Base-by-base conservation (phyloP, 2,329 filamentous ascomycete species). In the Xylaria sp. region DNA sequence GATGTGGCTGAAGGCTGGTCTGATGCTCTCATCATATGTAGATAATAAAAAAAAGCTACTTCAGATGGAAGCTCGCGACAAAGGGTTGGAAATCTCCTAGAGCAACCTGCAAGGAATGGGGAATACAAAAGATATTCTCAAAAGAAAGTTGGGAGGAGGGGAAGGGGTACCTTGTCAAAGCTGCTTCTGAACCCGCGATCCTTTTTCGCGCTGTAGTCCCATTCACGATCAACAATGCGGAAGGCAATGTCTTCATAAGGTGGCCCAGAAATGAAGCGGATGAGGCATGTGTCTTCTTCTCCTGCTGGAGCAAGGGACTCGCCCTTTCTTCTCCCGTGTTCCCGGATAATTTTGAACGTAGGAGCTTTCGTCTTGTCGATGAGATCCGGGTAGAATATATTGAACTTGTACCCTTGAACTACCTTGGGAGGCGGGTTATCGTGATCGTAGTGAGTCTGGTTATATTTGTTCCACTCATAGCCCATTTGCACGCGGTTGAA, bases 401-500 rank as follows among this genome's bases (percentile, higher is more conserved):
- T 98, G 84, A 99, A 99, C 77, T 96, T 97, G 83, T 99, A 99
- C 60, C 95, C 95, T 76, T 99, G 95, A 11, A 99, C 95, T 6
- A 99, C 94, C 79, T 97, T 97, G 25, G 95, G 95, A 1, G 95
- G 95, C 2, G 95, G 95, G 73, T 98, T 97, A 75, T 98, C 94
- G 76, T 97, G 92, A 76, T 98, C 95, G 79, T 99, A 99, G 78
- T 99, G 95, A 12, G 95, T 99, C 79, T 99, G 95, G 74, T 99
- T 99, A 84, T 99, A 99, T 78, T 99, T 99, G 83, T 99, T 99
- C 95, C 95, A 99, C 77, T 99, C 95, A 77, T 98, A 99, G 56
- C 95, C 95, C 92, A 97, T 97, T 77, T 97, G 94, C 49, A 98
- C 94, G 42, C 95, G 90, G 75, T 98, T 98, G 84, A 99, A 99